These are phyloP conservation scores for Tubosaeta sp. DNA, from an alignment of 768 basidiomycete genomes.

Conservation along the genomic window DNA sequence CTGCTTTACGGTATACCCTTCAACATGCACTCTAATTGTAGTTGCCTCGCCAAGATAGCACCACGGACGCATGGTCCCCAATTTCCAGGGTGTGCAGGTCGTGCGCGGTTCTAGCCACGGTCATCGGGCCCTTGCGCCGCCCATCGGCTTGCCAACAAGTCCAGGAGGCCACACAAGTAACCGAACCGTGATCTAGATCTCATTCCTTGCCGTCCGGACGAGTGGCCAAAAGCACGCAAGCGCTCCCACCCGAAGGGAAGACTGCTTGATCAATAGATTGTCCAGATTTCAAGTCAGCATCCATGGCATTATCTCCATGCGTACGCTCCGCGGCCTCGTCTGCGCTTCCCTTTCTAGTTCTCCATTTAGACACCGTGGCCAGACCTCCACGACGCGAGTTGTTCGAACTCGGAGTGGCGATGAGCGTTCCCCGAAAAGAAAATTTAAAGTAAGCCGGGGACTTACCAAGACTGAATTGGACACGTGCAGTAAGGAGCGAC, in stretches of 20 bases:
- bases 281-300: neutral
- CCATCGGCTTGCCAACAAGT: neutral
- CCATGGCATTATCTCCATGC: neutral
- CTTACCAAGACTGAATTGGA: too few species aligned
- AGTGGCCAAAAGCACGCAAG: neutral
- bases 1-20: neutral
- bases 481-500: too few species aligned
- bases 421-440: neutral
- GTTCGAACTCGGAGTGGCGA: neutral
- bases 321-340: neutral
- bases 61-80: neutral
- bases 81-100: neutral
- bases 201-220: neutral
- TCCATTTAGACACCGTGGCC: neutral
- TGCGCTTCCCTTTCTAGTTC: neutral
- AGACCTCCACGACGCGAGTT: neutral
- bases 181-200: constrained; percentile 5
- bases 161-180: neutral
- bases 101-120: neutral
- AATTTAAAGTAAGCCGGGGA: neutral
- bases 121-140: neutral
- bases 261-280: neutral
- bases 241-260: neutral
- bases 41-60: neutral
- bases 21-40: neutral